phyloP scores from a whole-genome alignment of 441 rosid species.

The Biscutella laevigata region DNA sequence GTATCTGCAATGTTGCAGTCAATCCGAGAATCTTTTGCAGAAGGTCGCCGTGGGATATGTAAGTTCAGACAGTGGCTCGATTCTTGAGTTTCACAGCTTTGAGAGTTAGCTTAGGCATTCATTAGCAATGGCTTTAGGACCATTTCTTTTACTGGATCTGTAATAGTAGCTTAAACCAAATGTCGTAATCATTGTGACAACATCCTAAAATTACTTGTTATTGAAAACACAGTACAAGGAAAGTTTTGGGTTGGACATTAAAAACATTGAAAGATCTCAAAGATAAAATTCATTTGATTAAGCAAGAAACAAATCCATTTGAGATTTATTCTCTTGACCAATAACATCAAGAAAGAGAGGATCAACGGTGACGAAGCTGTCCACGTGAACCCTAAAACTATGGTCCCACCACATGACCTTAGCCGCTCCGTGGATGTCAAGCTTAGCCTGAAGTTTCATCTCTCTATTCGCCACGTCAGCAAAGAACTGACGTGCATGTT shows the following conservation, averaged over 20 bases:
- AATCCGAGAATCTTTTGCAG: conserved; percentile 58
- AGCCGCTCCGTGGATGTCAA: conserved; percentile 58
- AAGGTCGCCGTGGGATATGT: conserved; percentile 82
- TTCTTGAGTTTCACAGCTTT: conserved; percentile 32
- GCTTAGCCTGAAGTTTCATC: conserved; percentile 63
- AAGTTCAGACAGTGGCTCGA: conserved; percentile 61
- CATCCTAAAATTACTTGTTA: background rate
- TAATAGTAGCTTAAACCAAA: background rate
- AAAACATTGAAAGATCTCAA: too few relatives aligned
- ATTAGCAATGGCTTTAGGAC: background rate
- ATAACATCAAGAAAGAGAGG: conserved; percentile 70
- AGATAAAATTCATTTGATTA: too few relatives aligned
- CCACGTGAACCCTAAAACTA: conserved; percentile 67
- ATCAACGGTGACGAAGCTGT: conserved; percentile 66
- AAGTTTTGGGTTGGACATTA: background rate
- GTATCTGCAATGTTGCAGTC: conserved; percentile 65
- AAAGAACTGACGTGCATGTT: conserved; percentile 54
- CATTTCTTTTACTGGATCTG: background rate
- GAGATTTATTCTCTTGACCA: conserved; percentile 62
- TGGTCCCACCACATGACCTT: conserved; percentile 76
- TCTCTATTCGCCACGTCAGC: conserved; percentile 63
- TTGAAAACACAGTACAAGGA: background rate
- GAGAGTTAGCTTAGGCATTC: conserved; percentile 11
- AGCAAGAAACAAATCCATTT: conserved; percentile 37
- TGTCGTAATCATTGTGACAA: background rate